Conservation (phyloP, 108 stramenopile genomes). For the Schizochytrium sp. region DNA sequence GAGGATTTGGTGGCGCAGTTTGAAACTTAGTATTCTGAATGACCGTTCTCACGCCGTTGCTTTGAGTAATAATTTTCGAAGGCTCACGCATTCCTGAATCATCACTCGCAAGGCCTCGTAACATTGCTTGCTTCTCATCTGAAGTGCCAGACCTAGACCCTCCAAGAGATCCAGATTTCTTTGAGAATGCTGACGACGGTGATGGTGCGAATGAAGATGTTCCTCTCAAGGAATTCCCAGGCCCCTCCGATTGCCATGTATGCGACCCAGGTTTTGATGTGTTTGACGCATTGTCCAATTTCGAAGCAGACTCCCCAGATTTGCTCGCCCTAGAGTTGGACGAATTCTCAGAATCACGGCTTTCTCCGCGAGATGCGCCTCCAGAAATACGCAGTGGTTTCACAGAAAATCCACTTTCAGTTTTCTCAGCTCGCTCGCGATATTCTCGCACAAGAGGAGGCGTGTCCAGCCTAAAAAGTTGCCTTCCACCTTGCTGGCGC, state of each 20-base stretch:
- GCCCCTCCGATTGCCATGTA: too few species aligned
- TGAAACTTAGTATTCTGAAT: too few species aligned
- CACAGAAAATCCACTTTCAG: not conserved
- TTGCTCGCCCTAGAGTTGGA: not conserved
- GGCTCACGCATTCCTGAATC: not conserved
- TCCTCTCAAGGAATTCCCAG: too few species aligned
- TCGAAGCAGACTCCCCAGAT: not conserved
- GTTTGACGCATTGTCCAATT: not conserved
- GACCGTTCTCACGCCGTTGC: not conserved
- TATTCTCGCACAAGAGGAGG: constrained; percentile 49
- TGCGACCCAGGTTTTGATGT: too few species aligned
- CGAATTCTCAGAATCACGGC: not conserved
- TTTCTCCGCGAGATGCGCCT: not conserved
- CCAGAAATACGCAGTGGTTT: not conserved
- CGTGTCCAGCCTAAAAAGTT: constrained; percentile 20
- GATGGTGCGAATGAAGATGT: too few species aligned
- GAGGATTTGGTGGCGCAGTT: too few species aligned
- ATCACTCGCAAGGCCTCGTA: not conserved
- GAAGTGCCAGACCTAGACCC: too few species aligned
- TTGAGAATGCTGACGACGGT: too few species aligned
- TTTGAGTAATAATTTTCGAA: not conserved
- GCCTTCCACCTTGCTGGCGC: not conserved
- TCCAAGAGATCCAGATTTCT: too few species aligned
- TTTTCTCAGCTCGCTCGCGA: constrained; percentile 38
- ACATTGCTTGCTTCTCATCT: not conserved